phyloP scores from a whole-genome alignment of 2,329 filamentous ascomycete genomes.

The Colletotrichum lini region DNA sequence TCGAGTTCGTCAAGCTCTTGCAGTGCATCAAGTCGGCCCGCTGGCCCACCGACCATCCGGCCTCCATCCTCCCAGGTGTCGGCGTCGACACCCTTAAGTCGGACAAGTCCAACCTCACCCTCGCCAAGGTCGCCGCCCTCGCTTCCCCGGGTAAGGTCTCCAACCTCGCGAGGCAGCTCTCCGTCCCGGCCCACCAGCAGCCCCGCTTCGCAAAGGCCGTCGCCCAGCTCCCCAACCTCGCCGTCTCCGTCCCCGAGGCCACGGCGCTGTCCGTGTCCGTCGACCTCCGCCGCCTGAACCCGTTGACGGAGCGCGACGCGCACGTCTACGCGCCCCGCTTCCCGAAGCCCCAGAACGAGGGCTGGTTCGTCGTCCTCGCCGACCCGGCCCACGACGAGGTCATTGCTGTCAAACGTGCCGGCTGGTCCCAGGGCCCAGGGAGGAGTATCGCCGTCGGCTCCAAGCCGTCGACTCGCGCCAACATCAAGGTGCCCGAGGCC shows the following conservation, averaged over 20 bases:
- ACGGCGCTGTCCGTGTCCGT: conserved; percentile 76
- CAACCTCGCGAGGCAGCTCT: conserved; percentile 65
- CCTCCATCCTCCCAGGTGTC: conserved; percentile 85
- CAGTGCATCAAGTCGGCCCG: conserved; percentile 94
- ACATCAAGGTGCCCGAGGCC: conserved; percentile 72
- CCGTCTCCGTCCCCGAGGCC: conserved; percentile 71
- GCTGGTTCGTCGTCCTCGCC: conserved; percentile 88
- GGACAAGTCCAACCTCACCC: conserved; percentile 54
- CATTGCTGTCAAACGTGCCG: conserved; percentile 86
- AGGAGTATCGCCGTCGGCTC: conserved; percentile 55
- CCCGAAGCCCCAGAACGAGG: conserved; percentile 94
- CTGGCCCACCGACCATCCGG: conserved; percentile 87
- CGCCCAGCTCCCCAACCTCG: conserved; percentile 77
- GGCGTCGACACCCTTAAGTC: conserved; percentile 58
- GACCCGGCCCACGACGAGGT: conserved; percentile 80
- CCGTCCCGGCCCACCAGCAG: conserved; percentile 61
- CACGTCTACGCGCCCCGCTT: conserved; percentile 90
- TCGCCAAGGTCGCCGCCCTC: conserved; percentile 60
- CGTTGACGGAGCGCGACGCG: conserved; percentile 74
- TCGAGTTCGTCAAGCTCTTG: conserved; percentile 86
- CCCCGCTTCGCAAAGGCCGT: conserved; percentile 71
- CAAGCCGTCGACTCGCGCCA: conserved; percentile 67
- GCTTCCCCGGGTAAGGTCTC: conserved; percentile 52
- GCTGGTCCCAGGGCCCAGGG: conserved; percentile 68
- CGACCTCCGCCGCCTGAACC: conserved; percentile 76